Base-by-base conservation (phyloP, 1,284 basidiomycete species). In the Puccinia coronata region DNA sequence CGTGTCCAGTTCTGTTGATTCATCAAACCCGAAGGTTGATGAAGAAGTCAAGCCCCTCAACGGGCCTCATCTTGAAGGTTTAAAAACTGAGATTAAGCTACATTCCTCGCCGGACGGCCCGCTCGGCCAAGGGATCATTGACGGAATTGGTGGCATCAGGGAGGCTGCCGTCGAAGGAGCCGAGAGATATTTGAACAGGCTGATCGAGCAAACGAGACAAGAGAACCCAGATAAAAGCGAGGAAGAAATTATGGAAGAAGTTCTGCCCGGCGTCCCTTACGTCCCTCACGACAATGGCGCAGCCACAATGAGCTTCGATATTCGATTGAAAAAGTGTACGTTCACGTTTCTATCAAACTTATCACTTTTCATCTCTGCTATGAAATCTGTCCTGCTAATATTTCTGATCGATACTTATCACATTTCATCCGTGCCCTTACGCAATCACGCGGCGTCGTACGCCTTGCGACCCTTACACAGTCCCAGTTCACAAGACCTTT, bases 71-170 rank as follows among this genome's bases (percentile, higher is more conserved):
- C 14, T 20, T 55, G 43, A 25, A 57, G 36, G 47, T 25, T 11
- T n/a, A 16, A 39, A 55, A 53, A 36, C 28, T 16, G 59, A 61
- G 34, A 72, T 51, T 47, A 69, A 43, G 5, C 1, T 59, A 2
- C 20, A 81, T 49, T 49, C 47, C 49, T 57, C 43, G 36, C 55
- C 14, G 49, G 39, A 55, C 0, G 85, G 85, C 0, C 85, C 86
- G 0, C 84, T 86, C 69, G 87, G 87, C 0, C 83, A 85, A 2
- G 87, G 87, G 3, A 83, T 88, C 28, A 83, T 88, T 23, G 87
- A 87, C 82, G 84, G 85, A 5, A 84, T 88, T 18, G 87, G 87
- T n/a, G 87, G 87, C 0, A 84, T 88, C 41, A 83, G 85, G 67
- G 87, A 87, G 70, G 85, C 86, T 1, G 85, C 86, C 0, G 82